Percentiles rank a stretch among this genome's conserved stretches.
phyloP scores from a whole-genome alignment of 352 stramenopile genomes.

The Phytopythium boreale region DNA sequence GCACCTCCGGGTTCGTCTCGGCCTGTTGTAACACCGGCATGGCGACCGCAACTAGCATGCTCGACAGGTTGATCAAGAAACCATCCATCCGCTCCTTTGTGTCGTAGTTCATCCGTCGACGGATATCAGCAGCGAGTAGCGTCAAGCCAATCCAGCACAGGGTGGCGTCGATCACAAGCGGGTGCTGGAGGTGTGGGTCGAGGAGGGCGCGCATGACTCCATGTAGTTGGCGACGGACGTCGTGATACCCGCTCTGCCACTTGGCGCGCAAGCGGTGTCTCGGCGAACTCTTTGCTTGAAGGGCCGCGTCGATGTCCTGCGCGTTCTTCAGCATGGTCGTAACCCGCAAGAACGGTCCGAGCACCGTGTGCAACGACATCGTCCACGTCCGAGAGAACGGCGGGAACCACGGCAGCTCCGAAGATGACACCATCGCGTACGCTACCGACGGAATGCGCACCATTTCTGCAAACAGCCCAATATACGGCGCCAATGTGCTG shows the following conservation, averaged over 20 bases:
- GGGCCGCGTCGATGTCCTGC: conserved; percentile 39
- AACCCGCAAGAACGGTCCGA: conserved; percentile 63
- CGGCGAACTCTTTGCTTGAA: conserved; percentile 20
- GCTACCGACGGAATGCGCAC: conserved; percentile 29
- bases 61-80: conserved; percentile 64
- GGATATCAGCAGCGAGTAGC: conserved; percentile 42
- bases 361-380: conserved; percentile 49
- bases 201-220: conserved; percentile 32
- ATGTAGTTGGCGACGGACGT: conserved; percentile 29
- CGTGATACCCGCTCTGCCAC: conserved; percentile 44
- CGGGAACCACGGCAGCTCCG: conserved; percentile 35
- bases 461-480: conserved; percentile 46
- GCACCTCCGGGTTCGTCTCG: conserved; percentile 14
- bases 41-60: conserved; percentile 39
- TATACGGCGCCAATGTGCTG: conserved; percentile 29
- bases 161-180: conserved; percentile 55
- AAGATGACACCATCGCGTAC: conserved; percentile 27
- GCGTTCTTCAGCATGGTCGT: conserved; percentile 66
- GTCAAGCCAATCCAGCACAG: conserved; percentile 52
- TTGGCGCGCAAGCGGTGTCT: conserved; percentile 35
- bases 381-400: conserved; percentile 41
- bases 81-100: conserved; percentile 57
- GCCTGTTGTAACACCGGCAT: conserved; percentile 32
- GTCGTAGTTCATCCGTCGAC: conserved; percentile 42
- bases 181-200: conserved; percentile 26